Percentiles rank a stretch among this genome's conserved stretches.
phyloP scores from a whole-genome alignment of 768 basidiomycete species.

The Filobasidium wieringae region DNA sequence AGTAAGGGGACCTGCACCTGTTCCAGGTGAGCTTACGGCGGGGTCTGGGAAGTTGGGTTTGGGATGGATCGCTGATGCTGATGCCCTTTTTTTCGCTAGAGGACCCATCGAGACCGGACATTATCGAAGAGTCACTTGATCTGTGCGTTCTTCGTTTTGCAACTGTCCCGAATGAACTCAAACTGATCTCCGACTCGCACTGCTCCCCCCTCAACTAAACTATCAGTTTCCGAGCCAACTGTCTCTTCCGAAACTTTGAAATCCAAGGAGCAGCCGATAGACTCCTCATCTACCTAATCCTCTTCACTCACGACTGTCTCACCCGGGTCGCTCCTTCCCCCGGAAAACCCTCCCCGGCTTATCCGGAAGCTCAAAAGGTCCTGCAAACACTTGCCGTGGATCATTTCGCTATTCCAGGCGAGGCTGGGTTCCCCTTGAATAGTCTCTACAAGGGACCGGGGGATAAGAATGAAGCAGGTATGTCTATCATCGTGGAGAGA shows the following conservation, averaged over 20 bases:
- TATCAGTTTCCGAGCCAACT: constrained; percentile 77
- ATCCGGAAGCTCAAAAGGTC: constrained; percentile 70
- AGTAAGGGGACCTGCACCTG: constrained; percentile 82
- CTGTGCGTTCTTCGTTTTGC: constrained; percentile 40
- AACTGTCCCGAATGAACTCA: not conserved
- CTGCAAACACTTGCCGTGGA: constrained; percentile 90
- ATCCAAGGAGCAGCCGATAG: constrained; percentile 86
- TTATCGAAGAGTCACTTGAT: constrained; percentile 89
- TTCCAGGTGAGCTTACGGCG: constrained; percentile 46
- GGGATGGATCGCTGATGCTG: not conserved
- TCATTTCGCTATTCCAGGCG: constrained; percentile 84
- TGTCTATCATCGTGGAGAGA: constrained; percentile 31
- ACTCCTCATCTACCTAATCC: constrained; percentile 88
- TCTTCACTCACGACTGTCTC: constrained; percentile 95
- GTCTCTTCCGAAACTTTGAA: constrained; percentile 98
- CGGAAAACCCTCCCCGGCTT: constrained; percentile 43
- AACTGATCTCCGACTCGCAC: not conserved
- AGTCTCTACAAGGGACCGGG: constrained; percentile 74
- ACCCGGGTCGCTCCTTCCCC: constrained; percentile 60
- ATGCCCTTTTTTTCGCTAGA: constrained; percentile 42
- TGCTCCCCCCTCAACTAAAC: not conserved
- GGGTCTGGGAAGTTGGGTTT: not conserved
- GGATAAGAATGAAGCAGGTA: constrained; percentile 70
- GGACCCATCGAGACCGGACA: constrained; percentile 67
- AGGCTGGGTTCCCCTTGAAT: constrained; percentile 87